Conservation (phyloP, 2,329 filamentous ascomycete genomes). For the Diaporthe eres region DNA sequence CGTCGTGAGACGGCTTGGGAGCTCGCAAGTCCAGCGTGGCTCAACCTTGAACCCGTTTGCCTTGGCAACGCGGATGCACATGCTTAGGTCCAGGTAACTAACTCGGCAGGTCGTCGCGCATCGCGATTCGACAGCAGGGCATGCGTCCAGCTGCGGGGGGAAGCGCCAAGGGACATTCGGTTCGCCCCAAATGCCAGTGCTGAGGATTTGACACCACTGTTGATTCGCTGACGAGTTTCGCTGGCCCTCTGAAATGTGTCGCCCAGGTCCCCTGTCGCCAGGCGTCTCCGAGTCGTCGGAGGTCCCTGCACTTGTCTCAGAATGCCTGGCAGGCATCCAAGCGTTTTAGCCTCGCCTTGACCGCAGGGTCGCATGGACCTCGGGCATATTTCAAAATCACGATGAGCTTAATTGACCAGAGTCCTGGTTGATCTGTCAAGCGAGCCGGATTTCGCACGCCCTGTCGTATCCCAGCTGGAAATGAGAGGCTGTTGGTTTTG, state of each 20-base stretch:
- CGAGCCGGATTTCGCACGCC: conserved; percentile 10
- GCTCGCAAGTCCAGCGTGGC: neutral
- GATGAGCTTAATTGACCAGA: conserved; percentile 13
- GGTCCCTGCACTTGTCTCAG: conserved; percentile 30
- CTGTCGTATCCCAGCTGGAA: neutral
- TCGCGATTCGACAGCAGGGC: conserved; percentile 11
- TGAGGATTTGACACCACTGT: neutral
- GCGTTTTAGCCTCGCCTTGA: conserved; percentile 27
- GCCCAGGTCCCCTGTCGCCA: conserved; percentile 25
- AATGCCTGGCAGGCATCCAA: conserved; percentile 24
- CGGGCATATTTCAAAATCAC: neutral
- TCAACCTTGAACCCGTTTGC: conserved; percentile 1
- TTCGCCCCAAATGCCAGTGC: neutral
- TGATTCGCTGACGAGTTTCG: conserved; percentile 1
- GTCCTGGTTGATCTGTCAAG: neutral
- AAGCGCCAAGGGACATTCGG: neutral
- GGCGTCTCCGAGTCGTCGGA: conserved; percentile 33
- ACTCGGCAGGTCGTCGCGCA: neutral
- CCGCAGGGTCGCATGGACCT: neutral
- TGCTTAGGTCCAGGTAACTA: neutral
- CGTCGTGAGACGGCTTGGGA: neutral
- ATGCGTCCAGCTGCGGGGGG: neutral
- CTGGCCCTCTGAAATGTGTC: neutral
- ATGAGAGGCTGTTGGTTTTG: neutral
- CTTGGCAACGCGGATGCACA: neutral